Conservation (phyloP, 768 basidiomycete species). For the Austroboletus festivus region DNA sequence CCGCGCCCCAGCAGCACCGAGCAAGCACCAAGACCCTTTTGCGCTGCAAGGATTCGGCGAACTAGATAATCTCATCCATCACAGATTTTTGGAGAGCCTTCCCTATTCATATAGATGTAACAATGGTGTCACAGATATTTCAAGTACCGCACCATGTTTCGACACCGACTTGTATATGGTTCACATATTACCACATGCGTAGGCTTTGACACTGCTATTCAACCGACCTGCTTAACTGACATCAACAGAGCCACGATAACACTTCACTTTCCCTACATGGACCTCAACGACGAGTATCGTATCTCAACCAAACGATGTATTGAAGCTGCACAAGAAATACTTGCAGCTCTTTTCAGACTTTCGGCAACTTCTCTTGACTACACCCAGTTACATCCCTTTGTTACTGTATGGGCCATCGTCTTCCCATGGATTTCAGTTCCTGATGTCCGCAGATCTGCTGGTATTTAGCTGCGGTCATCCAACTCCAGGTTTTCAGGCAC, state of each 20-base stretch:
- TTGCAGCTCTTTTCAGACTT: constrained; percentile 71
- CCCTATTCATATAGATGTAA: constrained; percentile 66
- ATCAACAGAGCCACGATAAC: constrained; percentile 75
- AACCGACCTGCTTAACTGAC: constrained; percentile 9
- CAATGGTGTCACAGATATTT: constrained; percentile 56
- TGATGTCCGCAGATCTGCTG: constrained; percentile 66
- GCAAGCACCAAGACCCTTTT: constrained; percentile 74
- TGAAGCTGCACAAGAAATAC: constrained; percentile 69
- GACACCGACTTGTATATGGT: constrained; percentile 88
- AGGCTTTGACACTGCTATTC: constrained; percentile 23
- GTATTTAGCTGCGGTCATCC: constrained; percentile 87
- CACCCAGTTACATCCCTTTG: constrained; percentile 76
- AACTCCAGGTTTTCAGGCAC: constrained; percentile 83
- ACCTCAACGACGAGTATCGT: constrained; percentile 64
- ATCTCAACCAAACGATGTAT: constrained; percentile 70
- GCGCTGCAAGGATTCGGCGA: constrained; percentile 61
- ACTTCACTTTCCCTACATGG: constrained; percentile 79
- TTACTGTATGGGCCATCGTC: constrained; percentile 53
- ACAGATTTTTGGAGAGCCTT: constrained; percentile 66
- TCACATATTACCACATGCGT: constrained; percentile 85
- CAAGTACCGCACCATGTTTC: constrained; percentile 52
- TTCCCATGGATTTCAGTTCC: constrained; percentile 5
- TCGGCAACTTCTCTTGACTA: constrained; percentile 83
- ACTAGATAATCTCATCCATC: constrained; percentile 65
- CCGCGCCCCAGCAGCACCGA: constrained; percentile 60